Evolutionary conservation across 73 alveolate species (phyloP).

Genomic region (Stentor roeselii): DNA sequence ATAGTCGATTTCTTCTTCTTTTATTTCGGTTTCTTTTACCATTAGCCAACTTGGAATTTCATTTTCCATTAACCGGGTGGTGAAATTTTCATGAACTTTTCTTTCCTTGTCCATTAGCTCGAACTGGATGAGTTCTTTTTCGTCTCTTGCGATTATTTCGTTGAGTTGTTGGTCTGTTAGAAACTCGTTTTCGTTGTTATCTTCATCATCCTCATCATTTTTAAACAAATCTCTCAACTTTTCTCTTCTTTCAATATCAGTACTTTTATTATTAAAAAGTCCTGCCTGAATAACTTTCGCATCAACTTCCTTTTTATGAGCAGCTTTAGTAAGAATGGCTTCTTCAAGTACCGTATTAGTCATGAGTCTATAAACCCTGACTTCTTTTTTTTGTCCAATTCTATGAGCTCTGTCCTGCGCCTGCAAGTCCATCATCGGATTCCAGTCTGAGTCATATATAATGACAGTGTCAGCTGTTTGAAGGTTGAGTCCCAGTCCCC

Average conservation of each 20-base stretch:
- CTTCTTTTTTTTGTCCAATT: constrained; percentile 97
- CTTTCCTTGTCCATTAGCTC: constrained; percentile 73
- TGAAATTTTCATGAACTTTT: constrained; percentile 69
- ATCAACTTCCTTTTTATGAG: constrained; percentile 92
- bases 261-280: constrained; percentile 85
- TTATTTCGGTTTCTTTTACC: constrained; percentile 45
- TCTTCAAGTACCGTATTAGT: constrained; percentile 93
- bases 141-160: constrained; percentile 86
- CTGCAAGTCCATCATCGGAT: constrained; percentile 97
- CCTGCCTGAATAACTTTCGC: constrained; percentile 97
- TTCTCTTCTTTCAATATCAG: constrained; percentile 93
- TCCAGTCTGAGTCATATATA: constrained; percentile 97
- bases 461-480: constrained; percentile 97
- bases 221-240: constrained; percentile 85
- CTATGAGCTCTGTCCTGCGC: constrained; percentile 99
- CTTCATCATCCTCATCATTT: constrained; percentile 56
- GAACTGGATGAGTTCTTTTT: constrained; percentile 70
- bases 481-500: constrained; percentile 93
- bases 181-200: constrained; percentile 84
- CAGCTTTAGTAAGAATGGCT: constrained; percentile 94
- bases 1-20: constrained; percentile 72
- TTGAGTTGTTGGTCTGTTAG: constrained; percentile 84
- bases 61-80: constrained; percentile 35
- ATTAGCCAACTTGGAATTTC: background rate
- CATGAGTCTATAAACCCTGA: constrained; percentile 91